Conservation (phyloP, 108 stramenopile genomes). For the Nitzschia sp. region DNA sequence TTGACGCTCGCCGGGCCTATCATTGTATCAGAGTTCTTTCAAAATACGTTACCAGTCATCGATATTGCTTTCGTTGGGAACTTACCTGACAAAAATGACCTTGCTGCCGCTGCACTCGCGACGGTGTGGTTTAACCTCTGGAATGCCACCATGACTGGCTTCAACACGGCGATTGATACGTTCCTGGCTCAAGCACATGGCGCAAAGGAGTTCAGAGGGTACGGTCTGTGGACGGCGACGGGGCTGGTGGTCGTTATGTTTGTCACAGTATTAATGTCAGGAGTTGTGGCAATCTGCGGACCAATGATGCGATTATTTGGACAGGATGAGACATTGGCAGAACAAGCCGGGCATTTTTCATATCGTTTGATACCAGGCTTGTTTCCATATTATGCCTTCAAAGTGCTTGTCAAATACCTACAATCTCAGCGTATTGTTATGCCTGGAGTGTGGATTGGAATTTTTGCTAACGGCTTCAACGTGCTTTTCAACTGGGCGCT, state of each 20-base stretch:
- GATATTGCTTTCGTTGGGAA: slow-evolving; percentile 44
- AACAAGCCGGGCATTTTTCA: slow-evolving; percentile 36
- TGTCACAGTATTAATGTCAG: slow-evolving; percentile 23
- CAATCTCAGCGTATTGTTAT: slow-evolving; percentile 36
- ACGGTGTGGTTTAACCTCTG: slow-evolving; percentile 54
- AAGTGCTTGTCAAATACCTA: slow-evolving; percentile 46
- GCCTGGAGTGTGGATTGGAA: slow-evolving; percentile 41
- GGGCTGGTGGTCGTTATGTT: slow-evolving; percentile 23
- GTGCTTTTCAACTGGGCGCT: slow-evolving; percentile 43
- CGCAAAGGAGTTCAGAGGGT: slow-evolving; percentile 35
- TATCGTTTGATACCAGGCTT: slow-evolving; percentile 44
- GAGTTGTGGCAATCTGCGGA: slow-evolving; percentile 36
- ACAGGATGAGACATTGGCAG: slow-evolving; percentile 36
- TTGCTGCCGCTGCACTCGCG: slow-evolving; percentile 44
- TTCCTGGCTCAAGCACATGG: slow-evolving; percentile 42
- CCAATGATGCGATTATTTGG: slow-evolving; percentile 45
- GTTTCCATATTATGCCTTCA: slow-evolving; percentile 46
- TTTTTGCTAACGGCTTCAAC: slow-evolving; percentile 44
- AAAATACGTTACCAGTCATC: slow-evolving; percentile 41
- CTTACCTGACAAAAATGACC: slow-evolving; percentile 38
- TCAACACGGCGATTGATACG: slow-evolving; percentile 51
- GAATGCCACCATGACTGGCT: slow-evolving; percentile 45
- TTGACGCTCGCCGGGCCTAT: slow-evolving; percentile 30
- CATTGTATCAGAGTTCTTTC: slow-evolving; percentile 41
- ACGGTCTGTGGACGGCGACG: slow-evolving; percentile 40